These are phyloP conservation scores for Solanum neorickii DNA, from an alignment of 257 asterid genomes.

Conservation along the genomic window DNA sequence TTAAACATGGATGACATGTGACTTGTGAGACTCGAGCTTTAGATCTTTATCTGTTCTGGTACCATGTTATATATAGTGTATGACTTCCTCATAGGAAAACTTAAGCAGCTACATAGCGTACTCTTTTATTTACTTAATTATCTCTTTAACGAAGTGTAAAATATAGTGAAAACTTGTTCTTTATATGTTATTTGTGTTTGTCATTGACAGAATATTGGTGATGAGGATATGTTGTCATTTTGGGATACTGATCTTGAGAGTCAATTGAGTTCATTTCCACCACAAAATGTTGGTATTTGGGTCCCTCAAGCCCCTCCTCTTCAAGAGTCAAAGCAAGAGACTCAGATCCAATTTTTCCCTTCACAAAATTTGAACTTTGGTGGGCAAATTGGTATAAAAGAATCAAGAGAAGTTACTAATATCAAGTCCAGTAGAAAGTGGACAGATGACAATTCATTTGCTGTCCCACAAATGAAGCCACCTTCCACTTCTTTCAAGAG, in stretches of 20 bases:
- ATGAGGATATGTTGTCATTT: constrained; percentile 21
- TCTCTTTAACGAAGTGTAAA: neutral
- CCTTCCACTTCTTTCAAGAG: constrained; percentile 25
- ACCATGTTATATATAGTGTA: neutral
- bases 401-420: constrained; percentile 11
- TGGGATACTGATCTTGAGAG: constrained; percentile 29
- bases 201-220: constrained; percentile 23
- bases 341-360: constrained; percentile 11
- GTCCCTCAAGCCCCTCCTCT: constrained; percentile 34
- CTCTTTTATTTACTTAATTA: neutral
- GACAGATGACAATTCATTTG: constrained; percentile 30
- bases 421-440: constrained; percentile 21
- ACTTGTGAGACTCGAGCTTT: neutral
- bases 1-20: neutral
- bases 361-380: constrained; percentile 10
- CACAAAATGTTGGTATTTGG: constrained; percentile 41
- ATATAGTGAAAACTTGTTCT: neutral
- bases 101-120: neutral
- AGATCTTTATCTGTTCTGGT: neutral
- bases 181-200: neutral
- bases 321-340: neutral
- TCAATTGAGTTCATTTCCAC: constrained; percentile 9
- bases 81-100: neutral
- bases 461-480: constrained; percentile 50
- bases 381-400: constrained; percentile 16